A percentile compares a stretch with the other conserved stretches of the same genome.
phyloP scores from a whole-genome alignment of 2,329 filamentous ascomycete species.

The Colletotrichum falcatum region DNA sequence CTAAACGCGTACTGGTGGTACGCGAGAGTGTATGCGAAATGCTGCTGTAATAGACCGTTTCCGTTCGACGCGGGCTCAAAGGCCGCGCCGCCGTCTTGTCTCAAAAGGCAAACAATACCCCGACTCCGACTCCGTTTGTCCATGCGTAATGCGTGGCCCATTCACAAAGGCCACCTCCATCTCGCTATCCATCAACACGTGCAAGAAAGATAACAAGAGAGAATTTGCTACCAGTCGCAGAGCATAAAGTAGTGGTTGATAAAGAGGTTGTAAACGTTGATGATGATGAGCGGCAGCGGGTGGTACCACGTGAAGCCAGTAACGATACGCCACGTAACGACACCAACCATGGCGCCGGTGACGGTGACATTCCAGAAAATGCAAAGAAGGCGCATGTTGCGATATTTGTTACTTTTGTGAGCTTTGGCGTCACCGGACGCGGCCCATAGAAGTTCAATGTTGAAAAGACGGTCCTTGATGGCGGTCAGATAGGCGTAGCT shows the following conservation, averaged over 20 bases:
- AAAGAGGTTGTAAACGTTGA: constrained; percentile 55
- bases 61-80: background rate
- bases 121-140: constrained; percentile 26
- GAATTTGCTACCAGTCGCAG: constrained; percentile 45
- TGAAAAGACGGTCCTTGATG: constrained; percentile 56
- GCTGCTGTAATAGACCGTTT: constrained; percentile 24
- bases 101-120: constrained; percentile 21
- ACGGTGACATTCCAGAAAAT: constrained; percentile 52
- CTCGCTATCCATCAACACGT: background rate
- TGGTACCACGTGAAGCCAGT: constrained; percentile 54
- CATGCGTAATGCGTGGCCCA: constrained; percentile 28
- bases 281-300: constrained; percentile 52
- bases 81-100: constrained; percentile 20
- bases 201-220: background rate
- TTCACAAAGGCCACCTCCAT: constrained; percentile 14
- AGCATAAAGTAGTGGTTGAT: constrained; percentile 55
- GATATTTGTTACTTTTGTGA: constrained; percentile 57
- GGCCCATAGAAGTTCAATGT: constrained; percentile 54
- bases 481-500: constrained; percentile 57
- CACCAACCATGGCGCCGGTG: constrained; percentile 50
- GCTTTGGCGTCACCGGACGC: constrained; percentile 54
- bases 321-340: constrained; percentile 50
- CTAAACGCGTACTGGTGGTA: background rate
- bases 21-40: constrained; percentile 11
- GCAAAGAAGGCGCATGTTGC: constrained; percentile 56